These are phyloP conservation scores for Aspergillus hancockii DNA, from an alignment of 495 filamentous ascomycete genomes.

Conservation along the genomic window DNA sequence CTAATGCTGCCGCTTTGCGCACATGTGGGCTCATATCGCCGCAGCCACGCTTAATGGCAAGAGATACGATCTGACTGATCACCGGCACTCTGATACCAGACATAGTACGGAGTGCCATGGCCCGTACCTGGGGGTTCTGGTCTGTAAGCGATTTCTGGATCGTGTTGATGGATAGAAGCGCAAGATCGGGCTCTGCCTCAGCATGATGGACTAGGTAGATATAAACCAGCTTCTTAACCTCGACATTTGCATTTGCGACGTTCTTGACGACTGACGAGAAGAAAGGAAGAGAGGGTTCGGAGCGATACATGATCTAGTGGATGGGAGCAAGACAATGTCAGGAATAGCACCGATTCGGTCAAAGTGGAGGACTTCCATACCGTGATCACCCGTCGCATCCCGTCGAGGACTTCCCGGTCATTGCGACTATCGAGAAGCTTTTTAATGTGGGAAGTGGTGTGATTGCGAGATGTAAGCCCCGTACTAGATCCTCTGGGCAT, in stretches of 20 bases:
- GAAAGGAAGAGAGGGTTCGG: constrained; percentile 77
- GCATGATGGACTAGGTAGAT: constrained; percentile 96
- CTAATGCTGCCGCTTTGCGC: constrained; percentile 85
- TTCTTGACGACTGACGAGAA: constrained; percentile 98
- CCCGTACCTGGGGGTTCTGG: constrained; percentile 82
- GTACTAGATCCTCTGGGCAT: constrained; percentile 41
- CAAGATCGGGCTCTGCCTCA: constrained; percentile 91
- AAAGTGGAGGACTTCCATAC: constrained; percentile 50
- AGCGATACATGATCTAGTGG: constrained; percentile 85
- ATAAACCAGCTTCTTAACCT: constrained; percentile 97
- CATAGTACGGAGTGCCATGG: constrained; percentile 91
- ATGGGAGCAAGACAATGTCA: constrained; percentile 19
- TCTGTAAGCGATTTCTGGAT: constrained; percentile 97
- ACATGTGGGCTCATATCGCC: constrained; percentile 95
- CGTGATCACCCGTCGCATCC: constrained; percentile 84
- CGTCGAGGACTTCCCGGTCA: constrained; percentile 91
- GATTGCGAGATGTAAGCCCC: constrained; percentile 43
- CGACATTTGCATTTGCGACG: constrained; percentile 83
- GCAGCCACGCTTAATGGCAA: constrained; percentile 89
- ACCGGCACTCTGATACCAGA: constrained; percentile 93
- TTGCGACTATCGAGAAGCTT: constrained; percentile 91
- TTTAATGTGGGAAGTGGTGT: constrained; percentile 71
- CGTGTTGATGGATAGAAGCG: constrained; percentile 94
- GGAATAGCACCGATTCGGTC: constrained; percentile 13
- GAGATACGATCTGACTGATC: constrained; percentile 97